These are phyloP conservation scores for Aspergillus sp. DNA, from an alignment of 2,329 filamentous ascomycete genomes.

Conservation along the genomic window DNA sequence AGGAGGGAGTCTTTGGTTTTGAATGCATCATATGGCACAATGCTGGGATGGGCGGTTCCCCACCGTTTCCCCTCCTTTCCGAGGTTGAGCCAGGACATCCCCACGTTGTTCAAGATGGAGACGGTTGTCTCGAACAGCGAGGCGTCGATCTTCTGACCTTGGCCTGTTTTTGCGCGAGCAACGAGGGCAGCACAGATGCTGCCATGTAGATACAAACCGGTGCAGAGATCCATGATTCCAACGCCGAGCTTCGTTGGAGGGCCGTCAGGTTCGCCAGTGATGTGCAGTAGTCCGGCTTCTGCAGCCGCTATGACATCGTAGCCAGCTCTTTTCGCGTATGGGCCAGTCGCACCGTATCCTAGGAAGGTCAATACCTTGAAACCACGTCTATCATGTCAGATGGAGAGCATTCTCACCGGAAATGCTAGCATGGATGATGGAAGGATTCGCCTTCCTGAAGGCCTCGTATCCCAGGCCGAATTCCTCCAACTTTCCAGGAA, in stretches of 20 bases:
- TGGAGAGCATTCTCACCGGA: conserved; percentile 29
- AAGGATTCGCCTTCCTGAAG: conserved; percentile 36
- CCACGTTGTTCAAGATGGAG: conserved; percentile 44
- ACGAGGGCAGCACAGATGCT: conserved; percentile 45
- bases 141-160: conserved; percentile 45
- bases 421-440: conserved; percentile 45
- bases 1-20: conserved; percentile 69
- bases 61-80: conserved; percentile 43
- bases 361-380: background rate
- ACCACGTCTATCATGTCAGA: background rate
- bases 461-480: conserved; percentile 42
- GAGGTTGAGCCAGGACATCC: conserved; percentile 39
- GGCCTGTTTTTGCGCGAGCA: conserved; percentile 36
- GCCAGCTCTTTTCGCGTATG: conserved; percentile 43
- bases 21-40: conserved; percentile 53
- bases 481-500: conserved; percentile 43
- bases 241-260: conserved; percentile 44
- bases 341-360: conserved; percentile 42
- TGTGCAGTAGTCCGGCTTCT: conserved; percentile 45
- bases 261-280: conserved; percentile 43
- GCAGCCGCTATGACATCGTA: conserved; percentile 49
- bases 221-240: conserved; percentile 46
- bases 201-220: conserved; percentile 47
- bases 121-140: conserved; percentile 47
- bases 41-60: conserved; percentile 48